Evolutionary conservation across 306 rosid genomes (phyloP).

Genomic region (Fagus sylvatica): DNA sequence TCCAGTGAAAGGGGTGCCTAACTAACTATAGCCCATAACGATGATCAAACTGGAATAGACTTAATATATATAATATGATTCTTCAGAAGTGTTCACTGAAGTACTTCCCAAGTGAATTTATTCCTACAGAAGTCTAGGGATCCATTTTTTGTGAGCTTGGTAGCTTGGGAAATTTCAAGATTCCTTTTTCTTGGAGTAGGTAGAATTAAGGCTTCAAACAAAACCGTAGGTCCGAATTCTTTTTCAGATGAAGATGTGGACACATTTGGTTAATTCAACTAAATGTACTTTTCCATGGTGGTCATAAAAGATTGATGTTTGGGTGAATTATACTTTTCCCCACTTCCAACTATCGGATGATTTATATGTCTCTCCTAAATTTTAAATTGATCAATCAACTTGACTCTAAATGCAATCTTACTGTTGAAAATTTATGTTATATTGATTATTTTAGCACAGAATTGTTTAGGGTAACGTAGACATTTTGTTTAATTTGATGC

Average conservation of each 20-base stretch:
- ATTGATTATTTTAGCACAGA: no score
- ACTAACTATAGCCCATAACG: conserved; percentile 10
- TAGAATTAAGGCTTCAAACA: neutral
- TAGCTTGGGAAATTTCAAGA: conserved; percentile 7
- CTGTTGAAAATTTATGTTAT: no score
- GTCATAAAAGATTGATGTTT: neutral
- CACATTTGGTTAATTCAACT: neutral
- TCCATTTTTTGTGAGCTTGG: conserved; percentile 4
- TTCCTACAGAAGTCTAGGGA: neutral
- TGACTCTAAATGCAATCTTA: no score
- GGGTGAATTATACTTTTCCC: no score
- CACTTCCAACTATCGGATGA: no score
- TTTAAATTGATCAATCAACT: no score
- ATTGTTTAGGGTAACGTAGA: no score
- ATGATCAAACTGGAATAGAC: neutral
- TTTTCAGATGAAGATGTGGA: neutral
- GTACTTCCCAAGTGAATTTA: conserved; percentile 9
- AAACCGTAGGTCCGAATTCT: neutral
- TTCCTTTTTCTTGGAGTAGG: neutral
- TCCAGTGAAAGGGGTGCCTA: conserved; percentile 27
- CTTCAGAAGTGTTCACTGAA: neutral
- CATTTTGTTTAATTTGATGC: no score
- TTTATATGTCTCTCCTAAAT: no score
- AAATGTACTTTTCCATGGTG: neutral
- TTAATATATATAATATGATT: neutral